Evolutionary conservation across 2,329 filamentous ascomycete species (phyloP).

Genomic region (Verticillium nubilum): DNA sequence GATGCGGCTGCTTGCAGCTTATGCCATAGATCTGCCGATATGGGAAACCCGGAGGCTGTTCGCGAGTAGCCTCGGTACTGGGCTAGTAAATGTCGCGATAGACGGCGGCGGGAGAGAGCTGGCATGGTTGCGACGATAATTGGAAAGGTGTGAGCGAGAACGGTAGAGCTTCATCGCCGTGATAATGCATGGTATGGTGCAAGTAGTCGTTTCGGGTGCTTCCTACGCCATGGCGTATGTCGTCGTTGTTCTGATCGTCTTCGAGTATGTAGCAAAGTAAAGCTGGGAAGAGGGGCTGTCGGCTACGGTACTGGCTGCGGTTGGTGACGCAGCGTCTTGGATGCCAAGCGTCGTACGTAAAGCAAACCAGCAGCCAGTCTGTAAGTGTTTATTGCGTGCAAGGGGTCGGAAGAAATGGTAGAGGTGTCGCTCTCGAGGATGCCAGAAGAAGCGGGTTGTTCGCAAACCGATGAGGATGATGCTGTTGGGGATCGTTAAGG

Average conservation of each 20-base stretch:
- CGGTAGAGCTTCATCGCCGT: conserved; percentile 1
- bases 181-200: not conserved
- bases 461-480: not conserved
- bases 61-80: not conserved
- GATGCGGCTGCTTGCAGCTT: not conserved
- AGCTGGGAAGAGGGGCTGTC: not conserved
- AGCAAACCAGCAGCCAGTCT: not conserved
- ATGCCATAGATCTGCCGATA: conserved; percentile 1
- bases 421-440: not conserved
- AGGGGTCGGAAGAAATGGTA: not conserved
- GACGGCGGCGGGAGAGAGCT: not conserved
- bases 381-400: not conserved
- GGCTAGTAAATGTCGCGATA: conserved; percentile 1
- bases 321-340: not conserved
- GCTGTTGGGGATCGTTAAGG: not conserved
- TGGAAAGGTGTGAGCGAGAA: not conserved
- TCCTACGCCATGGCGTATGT: not conserved
- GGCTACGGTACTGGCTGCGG: not conserved
- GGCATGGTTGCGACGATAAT: not conserved
- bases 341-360: not conserved
- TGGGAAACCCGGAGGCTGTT: not conserved
- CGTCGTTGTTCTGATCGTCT: not conserved
- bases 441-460: not conserved
- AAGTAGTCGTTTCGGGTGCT: not conserved
- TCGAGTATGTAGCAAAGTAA: not conserved